These are phyloP conservation scores for Penicillium sp. DNA, from an alignment of 2,329 filamentous ascomycete species.

Conservation along the genomic window DNA sequence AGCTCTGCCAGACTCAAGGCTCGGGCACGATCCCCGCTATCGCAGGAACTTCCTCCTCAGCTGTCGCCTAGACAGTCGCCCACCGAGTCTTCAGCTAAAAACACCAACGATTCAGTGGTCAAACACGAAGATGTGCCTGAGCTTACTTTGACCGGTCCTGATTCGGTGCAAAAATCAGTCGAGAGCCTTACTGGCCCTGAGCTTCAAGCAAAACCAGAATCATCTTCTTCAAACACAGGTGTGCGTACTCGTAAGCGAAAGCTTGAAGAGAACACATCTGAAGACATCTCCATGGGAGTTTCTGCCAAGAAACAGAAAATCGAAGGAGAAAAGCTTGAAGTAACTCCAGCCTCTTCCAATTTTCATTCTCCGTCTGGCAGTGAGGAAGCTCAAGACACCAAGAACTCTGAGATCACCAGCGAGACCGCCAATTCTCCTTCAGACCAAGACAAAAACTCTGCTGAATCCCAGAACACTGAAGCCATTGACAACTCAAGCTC, in stretches of 20 bases:
- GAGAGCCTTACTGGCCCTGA: neutral
- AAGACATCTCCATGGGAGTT: constrained; percentile 3
- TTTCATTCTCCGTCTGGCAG: neutral
- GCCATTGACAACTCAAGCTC: constrained; percentile 18
- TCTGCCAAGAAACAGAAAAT: constrained; percentile 28
- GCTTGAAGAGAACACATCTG: neutral
- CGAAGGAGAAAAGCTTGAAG: constrained; percentile 23
- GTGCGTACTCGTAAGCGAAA: constrained; percentile 12
- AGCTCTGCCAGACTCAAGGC: constrained; percentile 32
- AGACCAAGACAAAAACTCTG: constrained; percentile 13
- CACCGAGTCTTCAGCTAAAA: neutral
- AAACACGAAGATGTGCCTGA: neutral
- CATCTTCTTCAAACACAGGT: neutral
- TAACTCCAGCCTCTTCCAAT: constrained; percentile 16
- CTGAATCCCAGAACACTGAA: constrained; percentile 22
- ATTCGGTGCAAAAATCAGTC: neutral
- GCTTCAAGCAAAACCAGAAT: neutral
- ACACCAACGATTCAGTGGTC: neutral
- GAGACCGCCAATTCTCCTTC: constrained; percentile 15
- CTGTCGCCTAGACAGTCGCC: constrained; percentile 1
- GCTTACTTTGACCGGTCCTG: neutral
- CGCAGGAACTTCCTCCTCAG: constrained; percentile 8
- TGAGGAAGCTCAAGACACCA: constrained; percentile 19
- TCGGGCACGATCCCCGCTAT: constrained; percentile 17
- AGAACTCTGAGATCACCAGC: constrained; percentile 18